phyloP scores from a whole-genome alignment of 768 basidiomycete genomes.

The Mycena olivaceomarginata region DNA sequence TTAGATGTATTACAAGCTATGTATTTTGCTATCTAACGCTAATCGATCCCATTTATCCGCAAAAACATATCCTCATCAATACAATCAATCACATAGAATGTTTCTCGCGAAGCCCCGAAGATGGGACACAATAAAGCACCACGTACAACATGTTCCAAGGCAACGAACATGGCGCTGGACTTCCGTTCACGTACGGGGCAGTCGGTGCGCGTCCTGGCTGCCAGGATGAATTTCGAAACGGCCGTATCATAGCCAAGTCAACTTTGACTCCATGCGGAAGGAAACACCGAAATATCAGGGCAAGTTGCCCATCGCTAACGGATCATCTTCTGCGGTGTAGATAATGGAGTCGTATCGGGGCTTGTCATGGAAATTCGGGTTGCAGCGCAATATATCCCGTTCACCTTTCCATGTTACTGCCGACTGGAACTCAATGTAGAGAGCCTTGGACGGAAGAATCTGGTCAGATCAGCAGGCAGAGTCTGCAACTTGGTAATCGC shows the following conservation, averaged over 20 bases:
- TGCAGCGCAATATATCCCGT: slow-evolving; percentile 31
- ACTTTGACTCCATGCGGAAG: slow-evolving; percentile 19
- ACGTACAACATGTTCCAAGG: slow-evolving; percentile 22
- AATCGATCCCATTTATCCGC: slow-evolving; percentile 3
- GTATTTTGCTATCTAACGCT: too few species aligned
- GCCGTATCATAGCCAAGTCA: slow-evolving; percentile 22
- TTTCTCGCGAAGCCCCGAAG: background rate
- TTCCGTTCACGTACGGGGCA: slow-evolving; percentile 19
- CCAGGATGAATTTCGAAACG: slow-evolving; percentile 24
- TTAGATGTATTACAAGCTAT: too few species aligned
- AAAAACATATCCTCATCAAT: slow-evolving; percentile 8
- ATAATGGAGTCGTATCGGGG: slow-evolving; percentile 30
- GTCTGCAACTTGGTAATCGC: too few species aligned
- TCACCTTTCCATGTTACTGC: slow-evolving; percentile 24
- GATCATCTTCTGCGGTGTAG: slow-evolving; percentile 15
- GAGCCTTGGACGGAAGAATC: slow-evolving; percentile 25
- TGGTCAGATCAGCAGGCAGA: background rate
- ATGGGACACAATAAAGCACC: slow-evolving; percentile 23
- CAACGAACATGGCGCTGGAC: slow-evolving; percentile 4
- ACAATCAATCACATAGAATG: slow-evolving; percentile 21
- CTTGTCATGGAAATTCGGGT: slow-evolving; percentile 25
- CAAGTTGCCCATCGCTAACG: slow-evolving; percentile 26
- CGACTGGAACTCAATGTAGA: slow-evolving; percentile 29
- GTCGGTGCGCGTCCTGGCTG: slow-evolving; percentile 14
- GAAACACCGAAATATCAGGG: slow-evolving; percentile 22